These are phyloP conservation scores for Leishmania arabica DNA, from an alignment of 208 protist species.

Conservation along the genomic window DNA sequence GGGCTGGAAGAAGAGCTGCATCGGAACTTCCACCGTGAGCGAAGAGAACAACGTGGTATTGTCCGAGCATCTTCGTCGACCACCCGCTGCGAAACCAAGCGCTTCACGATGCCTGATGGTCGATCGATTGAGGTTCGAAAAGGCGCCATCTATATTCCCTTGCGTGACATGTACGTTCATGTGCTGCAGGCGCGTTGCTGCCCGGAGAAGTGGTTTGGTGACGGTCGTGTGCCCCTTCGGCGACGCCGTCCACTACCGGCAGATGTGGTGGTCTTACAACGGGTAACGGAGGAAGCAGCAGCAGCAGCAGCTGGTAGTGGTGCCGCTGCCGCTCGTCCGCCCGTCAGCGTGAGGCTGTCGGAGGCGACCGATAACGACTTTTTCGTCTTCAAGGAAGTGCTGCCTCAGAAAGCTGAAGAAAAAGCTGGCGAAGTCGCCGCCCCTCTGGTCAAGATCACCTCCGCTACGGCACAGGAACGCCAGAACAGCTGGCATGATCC, in stretches of 20 bases:
- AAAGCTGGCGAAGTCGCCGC: neutral
- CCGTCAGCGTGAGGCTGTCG: slow-evolving; percentile 20
- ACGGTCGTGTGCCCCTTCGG: slow-evolving; percentile 39
- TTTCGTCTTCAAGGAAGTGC: slow-evolving; percentile 51
- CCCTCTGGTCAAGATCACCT: neutral
- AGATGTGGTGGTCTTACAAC: slow-evolving; percentile 37
- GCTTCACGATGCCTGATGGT: slow-evolving; percentile 35
- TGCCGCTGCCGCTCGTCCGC: neutral
- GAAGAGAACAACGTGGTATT: slow-evolving; percentile 34
- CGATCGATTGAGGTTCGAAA: slow-evolving; percentile 36
- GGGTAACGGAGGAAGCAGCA: slow-evolving; percentile 15
- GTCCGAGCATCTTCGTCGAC: slow-evolving; percentile 23
- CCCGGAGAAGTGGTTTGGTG: slow-evolving; percentile 62
- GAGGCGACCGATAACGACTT: slow-evolving; percentile 59
- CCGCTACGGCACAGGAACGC: neutral
- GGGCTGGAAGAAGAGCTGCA: slow-evolving; percentile 54
- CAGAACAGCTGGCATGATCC: slow-evolving; percentile 1
- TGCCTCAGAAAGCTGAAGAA: neutral
- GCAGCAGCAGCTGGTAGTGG: neutral
- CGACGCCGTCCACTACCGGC: slow-evolving; percentile 37
- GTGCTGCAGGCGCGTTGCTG: slow-evolving; percentile 42
- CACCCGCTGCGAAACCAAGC: slow-evolving; percentile 8
- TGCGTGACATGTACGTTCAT: slow-evolving; percentile 58
- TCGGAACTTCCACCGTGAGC: slow-evolving; percentile 32
- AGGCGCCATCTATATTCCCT: slow-evolving; percentile 64